These are phyloP conservation scores for Heracleum sosnowskyi DNA, from an alignment of 129 eudicot genomes.

Conservation along the genomic window DNA sequence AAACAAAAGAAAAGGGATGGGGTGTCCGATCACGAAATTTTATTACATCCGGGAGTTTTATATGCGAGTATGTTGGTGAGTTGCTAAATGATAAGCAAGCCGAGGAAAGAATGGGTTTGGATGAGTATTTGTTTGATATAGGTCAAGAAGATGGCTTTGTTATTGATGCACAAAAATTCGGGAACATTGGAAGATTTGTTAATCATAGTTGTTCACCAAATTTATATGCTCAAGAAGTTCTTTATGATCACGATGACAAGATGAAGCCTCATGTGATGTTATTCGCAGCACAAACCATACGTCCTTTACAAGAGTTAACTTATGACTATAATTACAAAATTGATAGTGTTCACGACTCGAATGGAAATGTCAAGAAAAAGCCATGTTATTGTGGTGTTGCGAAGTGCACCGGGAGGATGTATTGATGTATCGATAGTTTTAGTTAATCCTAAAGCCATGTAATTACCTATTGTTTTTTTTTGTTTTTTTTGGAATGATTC, in stretches of 20 bases:
- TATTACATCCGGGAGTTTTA: conserved; percentile 26
- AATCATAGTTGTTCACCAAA: conserved; percentile 2
- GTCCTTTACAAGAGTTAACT: not conserved
- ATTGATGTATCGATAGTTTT: not conserved
- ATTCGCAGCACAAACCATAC: not conserved
- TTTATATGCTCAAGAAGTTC: not conserved
- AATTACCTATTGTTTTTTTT: no score
- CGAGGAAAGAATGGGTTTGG: conserved; percentile 15
- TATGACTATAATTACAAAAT: not conserved
- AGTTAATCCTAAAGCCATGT: no score
- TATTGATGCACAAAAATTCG: not conserved
- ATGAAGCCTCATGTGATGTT: not conserved
- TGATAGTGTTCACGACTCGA: not conserved
- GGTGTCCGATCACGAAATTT: conserved; percentile 27
- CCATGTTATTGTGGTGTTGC: not conserved
- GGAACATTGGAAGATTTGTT: not conserved
- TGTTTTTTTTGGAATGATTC: no score
- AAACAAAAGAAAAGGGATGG: conserved; percentile 32
- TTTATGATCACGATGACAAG: not conserved
- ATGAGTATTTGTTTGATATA: conserved; percentile 31
- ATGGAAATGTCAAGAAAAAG: not conserved
- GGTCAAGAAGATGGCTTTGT: conserved; percentile 8
- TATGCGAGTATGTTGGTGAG: conserved; percentile 42
- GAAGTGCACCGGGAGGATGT: not conserved
- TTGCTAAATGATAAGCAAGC: conserved; percentile 19